Base-by-base conservation (phyloP, 768 basidiomycete species). In the Trametes villosa region DNA sequence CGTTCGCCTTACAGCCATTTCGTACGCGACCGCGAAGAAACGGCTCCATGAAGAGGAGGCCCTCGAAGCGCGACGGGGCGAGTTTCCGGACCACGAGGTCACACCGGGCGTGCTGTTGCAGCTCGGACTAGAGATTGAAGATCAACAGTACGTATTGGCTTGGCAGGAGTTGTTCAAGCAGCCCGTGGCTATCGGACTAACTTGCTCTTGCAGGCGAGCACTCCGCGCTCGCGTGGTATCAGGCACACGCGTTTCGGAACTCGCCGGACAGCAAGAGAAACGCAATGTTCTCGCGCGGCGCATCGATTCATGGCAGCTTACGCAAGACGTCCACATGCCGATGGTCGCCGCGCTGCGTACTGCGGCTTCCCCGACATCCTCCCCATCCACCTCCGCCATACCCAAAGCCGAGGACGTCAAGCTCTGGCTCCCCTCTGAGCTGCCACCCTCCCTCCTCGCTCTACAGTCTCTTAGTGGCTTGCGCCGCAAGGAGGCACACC, bases 81-180 rank as follows among this genome's bases (percentile, higher is more conserved):
- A 26, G 1, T 52, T 56, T 0, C 52, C 57, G 0, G 42, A 58
- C 3, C 68, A 69, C 20, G 55, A 67, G 0, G 53, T 68, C 12
- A 59, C 59, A 0, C 64, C 67, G 1, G 56, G 49, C 9, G 31
- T 50, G 0, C 69, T 72, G 30, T 26, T 72, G 0, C 49, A 57
- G 2, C 53, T 59, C 3, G 69, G 69, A 0, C 33, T 71, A 3
- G 69, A 71, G 13, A 20, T 72, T 1, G 67, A 71, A 46, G 67
- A 71, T 4, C 51, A 65, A 24, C 71, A 72, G 71, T 72, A 42
- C 18, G 70, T 66, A 18, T n/a, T n/a, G n/a, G n/a, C n/a, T n/a
- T 66, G 13, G n/a, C 41, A 3, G 5, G 40, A 4, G 18, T n/a
- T 46, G 12, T 24, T 33, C 1, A 11, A 9, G 7, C 36, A 45